Percentiles rank a stretch among this genome's conserved stretches.
These are phyloP conservation scores for Suillus spraguei DNA, from an alignment of 768 basidiomycete species.

Conservation along the genomic window DNA sequence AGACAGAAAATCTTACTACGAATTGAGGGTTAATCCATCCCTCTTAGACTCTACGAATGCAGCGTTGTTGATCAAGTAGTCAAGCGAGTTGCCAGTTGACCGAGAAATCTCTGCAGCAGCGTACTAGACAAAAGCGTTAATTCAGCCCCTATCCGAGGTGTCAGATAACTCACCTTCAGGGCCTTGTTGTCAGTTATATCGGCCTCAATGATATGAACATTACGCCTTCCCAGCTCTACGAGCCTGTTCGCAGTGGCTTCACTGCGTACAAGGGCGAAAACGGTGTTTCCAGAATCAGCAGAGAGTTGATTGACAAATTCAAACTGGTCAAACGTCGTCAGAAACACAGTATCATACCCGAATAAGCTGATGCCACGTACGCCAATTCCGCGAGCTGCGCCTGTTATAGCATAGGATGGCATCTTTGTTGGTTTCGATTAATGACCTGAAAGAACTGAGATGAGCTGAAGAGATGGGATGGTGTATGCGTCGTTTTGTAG, in stretches of 20 bases:
- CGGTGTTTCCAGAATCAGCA: conserved; percentile 15
- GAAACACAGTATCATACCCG: neutral
- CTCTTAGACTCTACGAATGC: conserved; percentile 20
- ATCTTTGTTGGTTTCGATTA: neutral
- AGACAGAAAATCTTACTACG: conserved; percentile 19
- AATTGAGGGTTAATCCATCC: conserved; percentile 14
- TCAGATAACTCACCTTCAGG: conserved; percentile 30
- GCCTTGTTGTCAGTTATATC: conserved; percentile 36
- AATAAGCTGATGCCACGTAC: conserved; percentile 14
- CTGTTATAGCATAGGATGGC: conserved; percentile 27
- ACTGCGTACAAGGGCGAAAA: conserved; percentile 34
- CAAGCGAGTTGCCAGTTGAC: conserved; percentile 37
- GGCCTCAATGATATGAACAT: conserved; percentile 38
- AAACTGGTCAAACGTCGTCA: conserved; percentile 16
- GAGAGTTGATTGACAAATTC: conserved; percentile 30
- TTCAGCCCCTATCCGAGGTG: neutral
- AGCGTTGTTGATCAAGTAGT: conserved; percentile 42
- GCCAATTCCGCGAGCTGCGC: conserved; percentile 32
- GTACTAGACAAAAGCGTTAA: conserved; percentile 16
- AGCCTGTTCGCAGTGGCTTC: conserved; percentile 21
- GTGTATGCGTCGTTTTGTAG: neutral
- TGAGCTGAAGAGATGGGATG: neutral
- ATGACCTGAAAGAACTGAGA: neutral
- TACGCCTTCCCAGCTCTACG: conserved; percentile 15
- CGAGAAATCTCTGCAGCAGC: conserved; percentile 31